Base-by-base conservation (phyloP, 805 yeast genomes). In the Candida patagonica region DNA sequence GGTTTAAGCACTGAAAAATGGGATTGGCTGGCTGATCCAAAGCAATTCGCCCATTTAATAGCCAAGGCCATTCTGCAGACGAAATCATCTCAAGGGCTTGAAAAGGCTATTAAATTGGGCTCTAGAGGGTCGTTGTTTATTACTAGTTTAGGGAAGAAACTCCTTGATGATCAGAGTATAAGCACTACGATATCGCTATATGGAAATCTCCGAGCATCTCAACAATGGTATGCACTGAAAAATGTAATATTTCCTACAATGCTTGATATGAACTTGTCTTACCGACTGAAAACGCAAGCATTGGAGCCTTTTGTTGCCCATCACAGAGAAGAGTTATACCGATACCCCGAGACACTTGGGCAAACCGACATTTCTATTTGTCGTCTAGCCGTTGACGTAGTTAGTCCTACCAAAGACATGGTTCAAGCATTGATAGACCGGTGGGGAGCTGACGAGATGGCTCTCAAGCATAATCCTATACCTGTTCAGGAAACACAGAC, bases 401-500 rank as follows among this genome's bases (percentile, higher is more conserved):
- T 47, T 2, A 26, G 16, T 7, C 37, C 37, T 3, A 4, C 26
- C 7, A 12, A n/a, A 7, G 27, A 22, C 3, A 21, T 21, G 26
- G 37, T 33, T 5, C 37, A 21, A 1, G 22, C 16, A 2, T 40
- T 57, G 4, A 35, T 63, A 2, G 26, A 25, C 1, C 38, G 51
- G 9, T 66, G 71, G 70, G 67, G 71, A 2, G 31, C 20, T 15
- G 63, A 65, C 38, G 53, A 51, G 2, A 47, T 51, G 2, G 44
- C 57, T 6, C 56, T 73, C n/a, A 60, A 63, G 35, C 53, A 57
- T 19, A 66, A 67, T 6, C 61, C 78, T 0, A 51, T 66, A 1
- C 42, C 54, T 0, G 35, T 51, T 2, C 89, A 80, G 52, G 70
- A 65, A 24, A 51, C 56, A 2, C 56, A 72, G 26, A 73, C 87